Conservation (phyloP, 352 stramenopile species). For the Phytopythium helicoides region DNA sequence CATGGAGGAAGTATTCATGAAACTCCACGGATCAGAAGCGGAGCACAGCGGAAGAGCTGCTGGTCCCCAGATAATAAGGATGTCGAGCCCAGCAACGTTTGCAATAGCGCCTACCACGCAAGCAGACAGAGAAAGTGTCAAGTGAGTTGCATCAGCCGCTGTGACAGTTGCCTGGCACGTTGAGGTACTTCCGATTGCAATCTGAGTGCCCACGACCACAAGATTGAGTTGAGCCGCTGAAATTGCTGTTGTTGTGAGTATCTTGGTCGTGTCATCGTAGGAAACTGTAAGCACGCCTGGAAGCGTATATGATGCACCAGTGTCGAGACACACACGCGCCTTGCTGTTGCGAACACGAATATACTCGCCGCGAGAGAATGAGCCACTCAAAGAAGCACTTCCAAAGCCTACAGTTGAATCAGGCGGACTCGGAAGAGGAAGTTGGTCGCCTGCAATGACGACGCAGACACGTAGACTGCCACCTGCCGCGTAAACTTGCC, state of each 20-base stretch:
- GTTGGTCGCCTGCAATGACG: slow-evolving; percentile 19
- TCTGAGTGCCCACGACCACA: slow-evolving; percentile 14
- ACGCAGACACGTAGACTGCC: slow-evolving; percentile 38
- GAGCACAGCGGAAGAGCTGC: slow-evolving; percentile 65
- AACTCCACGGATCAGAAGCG: slow-evolving; percentile 42
- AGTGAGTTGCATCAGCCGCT: slow-evolving; percentile 5
- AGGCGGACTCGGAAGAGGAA: slow-evolving; percentile 57
- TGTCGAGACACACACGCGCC: slow-evolving; percentile 66
- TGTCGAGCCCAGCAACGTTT: slow-evolving; percentile 8
- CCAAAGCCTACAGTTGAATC: slow-evolving; percentile 35
- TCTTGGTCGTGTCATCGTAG: slow-evolving; percentile 21
- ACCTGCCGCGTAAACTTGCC: slow-evolving; percentile 49
- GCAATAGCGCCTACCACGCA: slow-evolving; percentile 12
- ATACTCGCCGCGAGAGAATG: slow-evolving; percentile 62
- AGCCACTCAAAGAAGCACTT: slow-evolving; percentile 20
- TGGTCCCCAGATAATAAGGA: slow-evolving; percentile 66
- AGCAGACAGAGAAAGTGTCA: slow-evolving; percentile 28
- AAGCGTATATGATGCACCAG: slow-evolving; percentile 46
- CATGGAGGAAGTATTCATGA: slow-evolving; percentile 26
- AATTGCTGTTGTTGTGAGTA: slow-evolving; percentile 47
- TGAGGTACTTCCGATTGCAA: slow-evolving; percentile 18
- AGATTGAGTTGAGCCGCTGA: slow-evolving; percentile 20
- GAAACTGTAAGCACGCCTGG: slow-evolving; percentile 24
- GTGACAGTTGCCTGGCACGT: slow-evolving; percentile 20
- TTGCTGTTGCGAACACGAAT: slow-evolving; percentile 57